Evolutionary conservation across 306 rosid species (phyloP), one percentile per base, ranked within the genome.

Genomic region (Styphnolobium japonicum): DNA sequence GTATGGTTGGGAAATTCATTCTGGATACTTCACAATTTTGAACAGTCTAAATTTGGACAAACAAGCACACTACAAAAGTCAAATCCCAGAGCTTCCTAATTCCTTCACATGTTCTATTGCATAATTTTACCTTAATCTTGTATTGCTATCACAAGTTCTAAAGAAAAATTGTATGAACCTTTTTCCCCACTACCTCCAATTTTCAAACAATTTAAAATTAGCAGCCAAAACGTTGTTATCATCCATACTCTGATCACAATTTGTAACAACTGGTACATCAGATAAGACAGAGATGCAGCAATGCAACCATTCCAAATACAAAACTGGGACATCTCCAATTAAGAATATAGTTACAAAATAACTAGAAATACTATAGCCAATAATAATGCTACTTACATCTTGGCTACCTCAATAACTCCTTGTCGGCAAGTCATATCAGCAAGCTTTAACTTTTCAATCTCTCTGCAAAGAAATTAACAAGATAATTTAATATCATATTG

Each of bases 381-480:
- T 42, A 12, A 78, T 18, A 15, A 73, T 60, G 45, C 67, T 58
- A 91, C 98, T 89, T 85, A 94, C 98, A 95, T 95, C 86, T 95
- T 95, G 75, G 99, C 99, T 46, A 95, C 97, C 88, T 95, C 99
- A 77, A 95, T 83, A 80, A 95, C 90, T 65, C 97, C 99, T 81
- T 95, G 94, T 55, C 98, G 91, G 84, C 99, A 95, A 60, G 94
- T 90, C 98, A 95, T 22, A 22, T 95, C 98, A 4, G 98, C 85
- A 67, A 91, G 98, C 93, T 90, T 92, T 79, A 95, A 83, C 91
- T 95, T 95, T 76, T 94, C 99, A 51, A 95, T 93, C 90, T 95
- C 98, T 15, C 98, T 94, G 97, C 78, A 65, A 87, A 66, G 18
- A 61, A 15, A 82, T 23, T 43, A 68, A 71, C 68, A 72, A 27